Conservation (phyloP, 306 rosid genomes). For the Carpinus viminea region DNA sequence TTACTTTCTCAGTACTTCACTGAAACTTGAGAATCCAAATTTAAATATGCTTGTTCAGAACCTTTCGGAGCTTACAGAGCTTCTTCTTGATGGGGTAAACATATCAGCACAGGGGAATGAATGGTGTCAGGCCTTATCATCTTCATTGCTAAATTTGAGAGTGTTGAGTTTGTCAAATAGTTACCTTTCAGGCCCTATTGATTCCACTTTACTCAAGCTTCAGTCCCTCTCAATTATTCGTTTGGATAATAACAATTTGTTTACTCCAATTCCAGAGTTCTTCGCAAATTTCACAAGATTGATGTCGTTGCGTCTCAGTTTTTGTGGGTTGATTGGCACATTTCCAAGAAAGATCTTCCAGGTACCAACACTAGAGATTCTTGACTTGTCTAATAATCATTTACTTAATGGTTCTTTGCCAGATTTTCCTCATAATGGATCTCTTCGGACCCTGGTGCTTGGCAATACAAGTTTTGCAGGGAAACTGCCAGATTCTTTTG, state of each 20-base stretch:
- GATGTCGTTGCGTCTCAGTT: conserved; percentile 8
- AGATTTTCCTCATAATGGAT: neutral
- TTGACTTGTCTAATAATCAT: conserved; percentile 31
- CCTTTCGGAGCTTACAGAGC: conserved; percentile 29
- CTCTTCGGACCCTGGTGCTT: conserved; percentile 8
- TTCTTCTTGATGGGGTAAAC: conserved; percentile 51
- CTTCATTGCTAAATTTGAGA: conserved; percentile 9
- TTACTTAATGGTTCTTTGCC: conserved; percentile 22
- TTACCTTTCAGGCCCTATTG: conserved; percentile 38
- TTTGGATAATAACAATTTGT: conserved; percentile 27
- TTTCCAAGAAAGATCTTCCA: conserved; percentile 38
- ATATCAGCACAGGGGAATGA: conserved; percentile 38
- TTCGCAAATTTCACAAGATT: conserved; percentile 30
- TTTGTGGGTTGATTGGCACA: conserved; percentile 19
- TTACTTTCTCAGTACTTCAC: neutral
- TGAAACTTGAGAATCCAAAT: conserved; percentile 41
- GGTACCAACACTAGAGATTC: conserved; percentile 21
- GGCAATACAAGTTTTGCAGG: neutral
- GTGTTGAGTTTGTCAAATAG: conserved; percentile 25
- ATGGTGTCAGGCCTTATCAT: conserved; percentile 41
- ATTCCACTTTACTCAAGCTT: conserved; percentile 19
- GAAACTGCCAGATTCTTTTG: neutral
- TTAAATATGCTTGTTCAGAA: conserved; percentile 29
- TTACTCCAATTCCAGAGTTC: conserved; percentile 28
- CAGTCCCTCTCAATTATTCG: conserved; percentile 26